Evolutionary conservation across 2,329 filamentous ascomycete species (phyloP).

Genomic region (Arthrobotrys musiformis): DNA sequence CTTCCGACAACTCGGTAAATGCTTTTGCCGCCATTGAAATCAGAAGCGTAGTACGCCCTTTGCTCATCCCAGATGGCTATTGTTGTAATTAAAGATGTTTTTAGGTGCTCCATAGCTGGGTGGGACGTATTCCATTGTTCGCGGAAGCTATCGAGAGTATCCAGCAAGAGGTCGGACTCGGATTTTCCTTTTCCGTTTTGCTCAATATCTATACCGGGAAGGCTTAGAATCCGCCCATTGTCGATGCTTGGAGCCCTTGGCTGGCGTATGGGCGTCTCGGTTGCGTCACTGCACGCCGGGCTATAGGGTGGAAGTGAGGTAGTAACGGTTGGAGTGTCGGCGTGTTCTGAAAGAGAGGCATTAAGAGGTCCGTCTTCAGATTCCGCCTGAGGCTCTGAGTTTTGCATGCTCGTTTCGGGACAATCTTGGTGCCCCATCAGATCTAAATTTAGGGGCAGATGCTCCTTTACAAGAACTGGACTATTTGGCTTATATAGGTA

Average conservation of each 20-base stretch:
- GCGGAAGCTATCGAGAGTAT: background rate
- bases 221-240: background rate
- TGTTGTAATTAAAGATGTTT: conserved; percentile 16
- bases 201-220: background rate
- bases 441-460: too few relatives aligned
- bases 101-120: background rate
- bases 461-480: too few relatives aligned
- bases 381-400: background rate
- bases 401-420: too few relatives aligned
- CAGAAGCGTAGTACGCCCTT: background rate
- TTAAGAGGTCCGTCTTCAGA: background rate
- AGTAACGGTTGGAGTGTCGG: background rate
- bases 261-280: background rate
- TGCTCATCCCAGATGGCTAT: background rate
- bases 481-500: too few relatives aligned
- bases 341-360: background rate
- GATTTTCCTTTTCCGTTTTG: background rate
- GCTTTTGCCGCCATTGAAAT: background rate
- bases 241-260: background rate
- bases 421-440: too few relatives aligned
- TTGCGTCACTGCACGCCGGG: background rate
- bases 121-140: background rate
- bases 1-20: conserved; percentile 8
- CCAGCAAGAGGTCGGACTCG: background rate
- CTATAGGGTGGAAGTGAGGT: background rate